Evolutionary conservation across 768 basidiomycete species (phyloP), one percentile per base, ranked within the genome.

Genomic region (Tulasnella sp.): DNA sequence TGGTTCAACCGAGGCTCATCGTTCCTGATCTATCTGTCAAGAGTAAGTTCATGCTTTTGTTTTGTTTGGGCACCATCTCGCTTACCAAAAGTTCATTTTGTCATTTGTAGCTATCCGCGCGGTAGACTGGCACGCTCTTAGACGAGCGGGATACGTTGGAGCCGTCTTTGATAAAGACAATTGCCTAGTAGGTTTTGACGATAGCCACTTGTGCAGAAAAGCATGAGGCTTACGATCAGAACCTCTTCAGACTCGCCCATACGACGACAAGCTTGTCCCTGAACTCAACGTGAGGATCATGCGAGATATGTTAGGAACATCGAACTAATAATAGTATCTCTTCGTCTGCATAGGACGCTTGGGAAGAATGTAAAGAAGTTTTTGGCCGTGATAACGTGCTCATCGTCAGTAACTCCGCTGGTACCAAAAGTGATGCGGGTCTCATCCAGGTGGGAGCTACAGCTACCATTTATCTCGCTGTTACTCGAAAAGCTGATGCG

Each of bases 111-210:
- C 83, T 87, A 94, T 96, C 81, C 92, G 93, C 87, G 88, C 91
- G 80, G 87, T 96, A 81, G 90, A 96, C 84, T 95, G 94, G 86
- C 81, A 81, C 11, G 90, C 90, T 48, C 86, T 99, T 51, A 88
- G 88, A 77, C 86, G 87, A 77, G 89, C 91, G 10, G 95, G 96
- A 5, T 96, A 94, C 83, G 89, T 90, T 70, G 95, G 93, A n/a
- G 93, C 92, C 3, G 90, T 99, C 1, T 92, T 99, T 81, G 97
- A 99, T 88, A 98, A 99, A 85, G 97, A 99, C 83, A 99, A 99
- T 81, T 99, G 97, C 82, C 85, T 99, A 80, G 97, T 94, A 80
- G 39, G 92, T 4, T 23, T 15, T 15, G 3, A 1, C 11, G 1
- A 10, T 39, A 40, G 0, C 20, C 1, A 23, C 55, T 15, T 10